These are phyloP conservation scores for Apiospora arundinis DNA, from an alignment of 2,329 filamentous ascomycete genomes.

Conservation along the genomic window DNA sequence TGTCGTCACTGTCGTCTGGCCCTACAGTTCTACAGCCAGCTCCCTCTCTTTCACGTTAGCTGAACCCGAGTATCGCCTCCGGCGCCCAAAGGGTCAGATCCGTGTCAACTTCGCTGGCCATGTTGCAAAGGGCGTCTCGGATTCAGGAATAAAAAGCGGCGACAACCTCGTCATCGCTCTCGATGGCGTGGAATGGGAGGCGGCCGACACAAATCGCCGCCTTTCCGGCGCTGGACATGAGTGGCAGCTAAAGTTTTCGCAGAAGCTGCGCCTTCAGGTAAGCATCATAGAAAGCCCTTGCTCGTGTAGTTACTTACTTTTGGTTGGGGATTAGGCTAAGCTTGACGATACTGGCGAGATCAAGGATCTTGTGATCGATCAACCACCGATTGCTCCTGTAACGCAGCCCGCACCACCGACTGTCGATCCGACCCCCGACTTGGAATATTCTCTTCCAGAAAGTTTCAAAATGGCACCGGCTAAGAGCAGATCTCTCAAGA, in stretches of 20 bases:
- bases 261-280: conserved; percentile 57
- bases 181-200: conserved; percentile 70
- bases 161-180: conserved; percentile 76
- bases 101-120: conserved; percentile 76
- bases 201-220: conserved; percentile 53
- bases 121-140: conserved; percentile 72
- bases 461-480: conserved; percentile 29
- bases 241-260: conserved; percentile 64
- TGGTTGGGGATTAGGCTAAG: conserved; percentile 44
- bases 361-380: conserved; percentile 60
- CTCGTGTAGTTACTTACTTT: not conserved
- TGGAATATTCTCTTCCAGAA: not conserved
- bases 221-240: conserved; percentile 59
- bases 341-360: conserved; percentile 54
- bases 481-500: conserved; percentile 40
- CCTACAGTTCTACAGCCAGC: conserved; percentile 79
- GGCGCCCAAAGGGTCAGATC: conserved; percentile 79
- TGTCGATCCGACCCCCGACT: not conserved
- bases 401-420: not conserved
- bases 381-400: conserved; percentile 35
- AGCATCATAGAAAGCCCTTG: not conserved
- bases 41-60: conserved; percentile 81
- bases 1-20: conserved; percentile 86
- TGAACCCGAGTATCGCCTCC: conserved; percentile 83
- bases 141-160: conserved; percentile 74